Base-by-base conservation (phyloP, 768 basidiomycete genomes). In the Auricularia cornea region DNA sequence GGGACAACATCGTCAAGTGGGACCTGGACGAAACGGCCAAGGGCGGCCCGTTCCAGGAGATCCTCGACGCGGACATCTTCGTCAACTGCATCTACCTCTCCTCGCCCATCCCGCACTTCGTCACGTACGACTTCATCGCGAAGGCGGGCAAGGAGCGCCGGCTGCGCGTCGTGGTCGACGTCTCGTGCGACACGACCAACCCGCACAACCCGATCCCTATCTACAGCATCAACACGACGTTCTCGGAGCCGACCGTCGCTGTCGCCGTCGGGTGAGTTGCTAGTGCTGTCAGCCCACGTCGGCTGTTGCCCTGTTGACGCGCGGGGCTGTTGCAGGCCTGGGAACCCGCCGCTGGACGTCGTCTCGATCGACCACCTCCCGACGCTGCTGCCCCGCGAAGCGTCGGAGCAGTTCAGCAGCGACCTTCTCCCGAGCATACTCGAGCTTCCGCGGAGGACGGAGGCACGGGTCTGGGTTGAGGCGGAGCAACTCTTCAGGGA, bases 21-120 rank as follows among this genome's bases (percentile, higher is more conserved):
- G 97, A 99, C 75, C 78, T 99, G 81, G 90, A 81, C 2, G 97
- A 99, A 79, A 99, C 97, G 6, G 90, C 89, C 69, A 95, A 94
- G 78, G 95, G 95, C 32, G 97, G 97, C 2, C 97, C 97, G 0
- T 98, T 98, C 80, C 75, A 83, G 56, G 96, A 98, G 78, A 93
- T 99, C 64, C 83, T 98, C 31, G 92, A 93, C 66, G 96, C 94
- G 66, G 96, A 99, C 77, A 86, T 99, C 70, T 98, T 99, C 71
- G 86, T 98, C 81, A 99, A 99, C 79, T 98, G 97, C 82, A 99
- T 99, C 74, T 98, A 98, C 75, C 87, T 99, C 60, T 87, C 85
- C n/a, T 84, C 87, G 20, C 73, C 80, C 64, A 94, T 96, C 62
- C 92, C 93, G 0, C 78, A 86, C n/a, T 98, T 98, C 74, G 64